Evolutionary conservation across 2,329 filamentous ascomycete species (phyloP).

Genomic region (Rhinocladiella mackenziei): DNA sequence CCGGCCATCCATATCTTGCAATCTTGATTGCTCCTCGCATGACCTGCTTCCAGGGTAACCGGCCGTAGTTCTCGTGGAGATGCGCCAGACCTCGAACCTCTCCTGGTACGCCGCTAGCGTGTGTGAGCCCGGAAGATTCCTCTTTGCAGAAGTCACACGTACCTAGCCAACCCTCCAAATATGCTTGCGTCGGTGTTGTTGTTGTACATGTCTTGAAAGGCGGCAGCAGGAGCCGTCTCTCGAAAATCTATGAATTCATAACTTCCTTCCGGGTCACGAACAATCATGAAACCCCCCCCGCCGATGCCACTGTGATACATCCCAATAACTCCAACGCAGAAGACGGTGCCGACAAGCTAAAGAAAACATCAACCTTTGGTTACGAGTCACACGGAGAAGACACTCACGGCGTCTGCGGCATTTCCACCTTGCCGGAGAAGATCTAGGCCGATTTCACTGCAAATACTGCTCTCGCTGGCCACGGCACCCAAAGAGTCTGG

Average conservation of each 20-base stretch:
- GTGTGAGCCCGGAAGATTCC: constrained; percentile 5
- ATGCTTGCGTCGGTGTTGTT: constrained; percentile 65
- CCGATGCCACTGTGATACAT: constrained; percentile 80
- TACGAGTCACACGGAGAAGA: constrained; percentile 2
- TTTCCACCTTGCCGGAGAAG: constrained; percentile 62
- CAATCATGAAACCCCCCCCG: constrained; percentile 85
- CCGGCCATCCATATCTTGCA: constrained; percentile 68
- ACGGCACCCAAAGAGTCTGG: constrained; percentile 55
- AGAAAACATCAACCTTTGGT: constrained; percentile 2
- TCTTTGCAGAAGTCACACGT: constrained; percentile 14
- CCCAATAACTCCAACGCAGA: constrained; percentile 70
- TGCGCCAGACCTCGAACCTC: constrained; percentile 72
- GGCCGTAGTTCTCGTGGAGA: constrained; percentile 61
- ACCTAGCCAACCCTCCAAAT: constrained; percentile 65
- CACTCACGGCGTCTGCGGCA: constrained; percentile 64
- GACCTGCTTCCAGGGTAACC: constrained; percentile 65
- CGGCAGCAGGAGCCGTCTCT: constrained; percentile 78
- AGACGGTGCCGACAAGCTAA: constrained; percentile 64
- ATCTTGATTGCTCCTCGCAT: constrained; percentile 69
- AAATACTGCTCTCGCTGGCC: constrained; percentile 65
- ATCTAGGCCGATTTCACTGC: constrained; percentile 64
- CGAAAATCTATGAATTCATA: constrained; percentile 89
- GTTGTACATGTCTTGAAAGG: constrained; percentile 79
- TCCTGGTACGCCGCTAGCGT: constrained; percentile 51
- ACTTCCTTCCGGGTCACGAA: constrained; percentile 66